Evolutionary conservation across 768 basidiomycete genomes (phyloP).

Genomic region (Crepidotus variabilis): DNA sequence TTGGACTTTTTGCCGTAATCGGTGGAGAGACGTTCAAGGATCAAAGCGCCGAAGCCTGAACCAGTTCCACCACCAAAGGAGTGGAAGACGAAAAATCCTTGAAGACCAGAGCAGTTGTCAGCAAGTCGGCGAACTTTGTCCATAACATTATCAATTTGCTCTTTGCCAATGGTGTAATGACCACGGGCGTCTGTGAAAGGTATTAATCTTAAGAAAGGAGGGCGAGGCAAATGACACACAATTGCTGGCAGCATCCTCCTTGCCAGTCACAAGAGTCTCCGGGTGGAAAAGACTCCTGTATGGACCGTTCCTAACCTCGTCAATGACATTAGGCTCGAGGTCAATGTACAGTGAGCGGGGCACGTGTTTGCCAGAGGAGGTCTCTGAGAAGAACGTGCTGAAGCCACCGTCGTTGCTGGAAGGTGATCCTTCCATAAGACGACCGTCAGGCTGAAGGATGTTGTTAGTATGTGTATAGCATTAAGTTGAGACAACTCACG

Average conservation of each 20-base stretch:
- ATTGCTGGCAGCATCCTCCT: slow-evolving; percentile 99
- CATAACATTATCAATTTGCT: slow-evolving; percentile 94
- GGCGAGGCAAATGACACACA: slow-evolving; percentile 45
- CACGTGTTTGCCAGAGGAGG: slow-evolving; percentile 92
- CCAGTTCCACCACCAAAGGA: slow-evolving; percentile 99
- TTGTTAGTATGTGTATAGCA: slow-evolving; percentile 15
- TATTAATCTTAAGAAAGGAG: slow-evolving; percentile 3
- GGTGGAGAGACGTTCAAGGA: slow-evolving; percentile 93
- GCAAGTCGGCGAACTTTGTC: slow-evolving; percentile 96
- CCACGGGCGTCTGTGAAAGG: slow-evolving; percentile 82
- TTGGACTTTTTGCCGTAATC: slow-evolving; percentile 99
- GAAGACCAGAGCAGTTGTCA: slow-evolving; percentile 96
- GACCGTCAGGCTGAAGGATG: slow-evolving; percentile 83
- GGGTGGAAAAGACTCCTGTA: slow-evolving; percentile 99
- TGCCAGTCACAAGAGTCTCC: slow-evolving; percentile 96
- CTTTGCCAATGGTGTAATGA: slow-evolving; percentile 98
- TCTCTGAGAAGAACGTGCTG: slow-evolving; percentile 99
- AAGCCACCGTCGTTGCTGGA: slow-evolving; percentile 85
- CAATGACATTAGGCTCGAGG: slow-evolving; percentile 96
- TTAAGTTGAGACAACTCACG: slow-evolving; percentile 43
- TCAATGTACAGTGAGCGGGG: slow-evolving; percentile 97
- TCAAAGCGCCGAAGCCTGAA: slow-evolving; percentile 96
- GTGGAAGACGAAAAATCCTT: slow-evolving; percentile 99
- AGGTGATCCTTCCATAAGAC: slow-evolving; percentile 74
- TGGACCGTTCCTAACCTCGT: slow-evolving; percentile 92